Evolutionary conservation across 2,329 filamentous ascomycete species (phyloP), one percentile per base, ranked within the genome.

Genomic region (Teratosphaeria pseudoeucalypti): DNA sequence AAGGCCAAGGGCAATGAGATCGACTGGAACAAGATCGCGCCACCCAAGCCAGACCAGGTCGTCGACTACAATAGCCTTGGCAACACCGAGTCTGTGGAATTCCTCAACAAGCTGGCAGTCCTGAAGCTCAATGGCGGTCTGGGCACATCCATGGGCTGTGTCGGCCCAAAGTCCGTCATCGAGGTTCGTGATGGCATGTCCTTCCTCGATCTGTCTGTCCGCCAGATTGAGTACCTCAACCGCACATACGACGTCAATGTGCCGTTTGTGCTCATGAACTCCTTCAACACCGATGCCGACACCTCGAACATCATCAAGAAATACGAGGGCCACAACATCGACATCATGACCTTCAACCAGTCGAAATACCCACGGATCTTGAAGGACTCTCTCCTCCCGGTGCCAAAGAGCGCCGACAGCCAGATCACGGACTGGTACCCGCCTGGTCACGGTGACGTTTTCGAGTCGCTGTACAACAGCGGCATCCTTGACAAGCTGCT

Each of bases 131-230:
- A 99, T 73, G 94, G 94, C 82, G 94, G 94, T 81, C 87, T 99
- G 56, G 94, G 94, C 84, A 99, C 94, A 69, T 99, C 94, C 59
- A 99, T 99, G 94, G 94, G 94, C 73, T 99, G 94, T 71, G 94
- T 99, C 70, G 94, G 94, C 65, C 94, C 94, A 78, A 99, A 99
- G 83, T 99, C 94, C 54, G 94, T 99, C 73, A 99, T 99, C 70
- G 94, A 99, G 78, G 94, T 99, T 74, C 91, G 94, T 78, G 94
- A 99, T 71, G 94, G 94, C 85, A 99, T 97, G 94, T 99, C 94
- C 70, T 99, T 99, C 87, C 84, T 99, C 68, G 94, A 99, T 79
- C 84, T 99, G 71, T 97, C 94, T 23, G 94, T 99, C 70, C 90
- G 94, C 72, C 94, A 99, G 83, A 95, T 99, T 74, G 94, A 99